Evolutionary conservation across 78 protist species (phyloP).

Genomic region (Dictyostelium discoideum): dicty_2.7 NC_007088.5:5296501-5297000

Average conservation of each 20-base stretch:
- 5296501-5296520: slow-evolving; percentile 74
- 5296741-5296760: slow-evolving; percentile 36
- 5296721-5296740: slow-evolving; percentile 78
- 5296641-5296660: slow-evolving; percentile 59
- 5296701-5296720: slow-evolving; percentile 12
- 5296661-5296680: slow-evolving; percentile 58
- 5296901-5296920: slow-evolving; percentile 70
- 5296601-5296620: slow-evolving; percentile 57
- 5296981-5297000: slow-evolving; percentile 29
- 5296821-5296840: slow-evolving; percentile 51
- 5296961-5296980: slow-evolving; percentile 58
- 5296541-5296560: slow-evolving; percentile 63
- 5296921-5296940: slow-evolving; percentile 53
- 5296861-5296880: slow-evolving; percentile 69
- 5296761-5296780: slow-evolving; percentile 35
- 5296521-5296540: slow-evolving; percentile 58
- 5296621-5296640: slow-evolving; percentile 45
- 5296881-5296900: slow-evolving; percentile 55
- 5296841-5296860: slow-evolving; percentile 21
- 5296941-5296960: slow-evolving; percentile 64
- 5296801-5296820: slow-evolving; percentile 54
- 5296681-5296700: slow-evolving; percentile 43
- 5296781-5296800: slow-evolving; percentile 55
- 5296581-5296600: slow-evolving; percentile 76
- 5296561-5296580: slow-evolving; percentile 27